phyloP scores from a whole-genome alignment of 495 filamentous ascomycete species.

The Neurospora sp. region DNA sequence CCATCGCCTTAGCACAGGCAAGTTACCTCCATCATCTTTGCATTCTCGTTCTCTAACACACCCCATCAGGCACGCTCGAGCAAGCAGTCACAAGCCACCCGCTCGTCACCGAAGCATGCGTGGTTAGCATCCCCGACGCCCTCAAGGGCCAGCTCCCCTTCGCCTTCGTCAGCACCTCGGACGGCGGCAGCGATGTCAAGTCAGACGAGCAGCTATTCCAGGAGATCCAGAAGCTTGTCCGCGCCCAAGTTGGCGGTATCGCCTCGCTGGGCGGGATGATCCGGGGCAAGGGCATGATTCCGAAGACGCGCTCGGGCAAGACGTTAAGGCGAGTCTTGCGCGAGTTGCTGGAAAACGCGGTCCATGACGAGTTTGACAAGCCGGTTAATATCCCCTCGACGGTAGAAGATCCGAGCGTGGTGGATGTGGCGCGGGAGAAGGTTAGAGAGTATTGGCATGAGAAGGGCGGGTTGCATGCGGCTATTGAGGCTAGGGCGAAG shows the following conservation, averaged over 20 bases:
- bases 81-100: conserved; percentile 80
- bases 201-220: conserved; percentile 34
- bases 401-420: conserved; percentile 42
- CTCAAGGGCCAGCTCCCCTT: conserved; percentile 89
- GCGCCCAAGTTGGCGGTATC: conserved; percentile 81
- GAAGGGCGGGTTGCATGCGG: conserved; percentile 35
- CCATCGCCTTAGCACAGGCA: conserved; percentile 82
- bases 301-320: conserved; percentile 83
- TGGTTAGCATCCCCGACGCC: conserved; percentile 73
- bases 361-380: conserved; percentile 39
- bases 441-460: conserved; percentile 40
- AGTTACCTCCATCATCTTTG: conserved; percentile 5
- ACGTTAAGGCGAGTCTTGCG: conserved; percentile 70
- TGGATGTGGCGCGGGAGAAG: conserved; percentile 38
- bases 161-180: conserved; percentile 59
- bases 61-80: conserved; percentile 62
- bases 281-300: conserved; percentile 79
- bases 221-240: conserved; percentile 55
- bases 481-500: conserved; percentile 48
- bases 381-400: conserved; percentile 42
- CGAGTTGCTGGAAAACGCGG: conserved; percentile 66
- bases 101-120: conserved; percentile 66
- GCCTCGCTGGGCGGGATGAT: conserved; percentile 78
- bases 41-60: background rate
- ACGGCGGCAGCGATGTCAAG: conserved; percentile 14